These are phyloP conservation scores for Saccharomyces mikatae DNA, from an alignment of 805 yeast species.

Conservation along the genomic window DNA sequence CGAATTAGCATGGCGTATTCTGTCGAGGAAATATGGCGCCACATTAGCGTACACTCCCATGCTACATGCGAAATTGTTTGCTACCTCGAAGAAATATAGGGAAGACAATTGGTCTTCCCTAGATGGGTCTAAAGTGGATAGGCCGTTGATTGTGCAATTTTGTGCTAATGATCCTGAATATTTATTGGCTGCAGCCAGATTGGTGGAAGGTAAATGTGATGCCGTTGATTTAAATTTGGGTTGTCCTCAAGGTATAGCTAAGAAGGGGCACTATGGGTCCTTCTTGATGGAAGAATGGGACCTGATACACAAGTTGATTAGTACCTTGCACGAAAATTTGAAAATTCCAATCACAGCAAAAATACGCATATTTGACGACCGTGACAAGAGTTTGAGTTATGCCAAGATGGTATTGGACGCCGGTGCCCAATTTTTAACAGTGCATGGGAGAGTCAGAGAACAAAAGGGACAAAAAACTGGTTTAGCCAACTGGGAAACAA, in stretches of 20 bases:
- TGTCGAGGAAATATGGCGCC: conserved; percentile 85
- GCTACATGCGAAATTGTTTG: conserved; percentile 89
- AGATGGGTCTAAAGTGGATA: conserved; percentile 66
- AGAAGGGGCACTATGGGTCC: conserved; percentile 90
- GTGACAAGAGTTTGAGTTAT: conserved; percentile 73
- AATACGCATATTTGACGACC: conserved; percentile 79
- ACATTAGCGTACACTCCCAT: conserved; percentile 92
- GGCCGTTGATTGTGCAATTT: conserved; percentile 89
- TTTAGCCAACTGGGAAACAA: conserved; percentile 83
- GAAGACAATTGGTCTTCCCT: conserved; percentile 58
- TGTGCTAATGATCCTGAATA: conserved; percentile 94
- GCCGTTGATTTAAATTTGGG: conserved; percentile 95
- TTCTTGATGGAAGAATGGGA: conserved; percentile 97
- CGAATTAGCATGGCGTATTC: conserved; percentile 89
- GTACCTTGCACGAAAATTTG: conserved; percentile 63
- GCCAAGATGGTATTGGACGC: conserved; percentile 84
- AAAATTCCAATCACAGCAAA: conserved; percentile 91
- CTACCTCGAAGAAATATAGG: conserved; percentile 75
- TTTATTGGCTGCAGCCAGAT: conserved; percentile 69
- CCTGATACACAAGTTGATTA: conserved; percentile 61
- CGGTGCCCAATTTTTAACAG: conserved; percentile 91
- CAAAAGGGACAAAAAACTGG: conserved; percentile 98
- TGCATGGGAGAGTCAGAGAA: conserved; percentile 93
- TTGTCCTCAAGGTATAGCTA: conserved; percentile 97
- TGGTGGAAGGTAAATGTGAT: conserved; percentile 78